Conservation (phyloP, 1,139 yeast species). For the Pneumocystis oryctolagi region DNA sequence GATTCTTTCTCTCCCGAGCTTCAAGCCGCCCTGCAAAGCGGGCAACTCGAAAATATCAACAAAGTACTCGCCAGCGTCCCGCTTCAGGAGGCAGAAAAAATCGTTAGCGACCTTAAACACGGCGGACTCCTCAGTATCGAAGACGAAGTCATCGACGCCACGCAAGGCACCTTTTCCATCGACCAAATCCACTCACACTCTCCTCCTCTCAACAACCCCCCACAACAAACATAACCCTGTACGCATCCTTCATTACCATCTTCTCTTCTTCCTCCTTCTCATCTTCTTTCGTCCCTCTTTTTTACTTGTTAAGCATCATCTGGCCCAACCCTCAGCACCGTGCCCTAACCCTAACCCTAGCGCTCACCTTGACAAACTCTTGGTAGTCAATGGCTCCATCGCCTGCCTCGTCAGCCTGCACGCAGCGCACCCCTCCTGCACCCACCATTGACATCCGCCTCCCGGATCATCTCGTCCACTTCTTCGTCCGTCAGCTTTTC, state of each 20-base stretch:
- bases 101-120: slow-evolving; percentile 59
- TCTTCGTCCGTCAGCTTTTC: slow-evolving; percentile 91
- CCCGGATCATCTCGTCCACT: slow-evolving; percentile 91
- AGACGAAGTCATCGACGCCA: slow-evolving; percentile 60
- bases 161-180: slow-evolving; percentile 30
- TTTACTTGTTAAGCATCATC: slow-evolving; percentile 32
- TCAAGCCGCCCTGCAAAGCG: slow-evolving; percentile 62
- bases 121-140: slow-evolving; percentile 75
- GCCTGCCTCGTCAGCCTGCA: background rate
- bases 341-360: too few species aligned
- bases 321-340: too few species aligned
- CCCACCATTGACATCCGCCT: slow-evolving; percentile 42
- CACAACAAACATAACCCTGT: too few species aligned
- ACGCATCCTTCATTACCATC: slow-evolving; percentile 7
- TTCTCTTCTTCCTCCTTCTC: too few species aligned
- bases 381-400: slow-evolving; percentile 93
- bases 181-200: background rate
- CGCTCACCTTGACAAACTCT: slow-evolving; percentile 56
- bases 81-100: slow-evolving; percentile 64
- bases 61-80: slow-evolving; percentile 64
- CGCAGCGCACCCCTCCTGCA: background rate
- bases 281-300: background rate
- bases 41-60: slow-evolving; percentile 63
- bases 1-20: slow-evolving; percentile 45
- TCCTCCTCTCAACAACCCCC: too few species aligned